Evolutionary conservation across 2,329 filamentous ascomycete genomes (phyloP), one percentile per base, ranked within the genome.

Genomic region (Elsinoe batatas): DNA sequence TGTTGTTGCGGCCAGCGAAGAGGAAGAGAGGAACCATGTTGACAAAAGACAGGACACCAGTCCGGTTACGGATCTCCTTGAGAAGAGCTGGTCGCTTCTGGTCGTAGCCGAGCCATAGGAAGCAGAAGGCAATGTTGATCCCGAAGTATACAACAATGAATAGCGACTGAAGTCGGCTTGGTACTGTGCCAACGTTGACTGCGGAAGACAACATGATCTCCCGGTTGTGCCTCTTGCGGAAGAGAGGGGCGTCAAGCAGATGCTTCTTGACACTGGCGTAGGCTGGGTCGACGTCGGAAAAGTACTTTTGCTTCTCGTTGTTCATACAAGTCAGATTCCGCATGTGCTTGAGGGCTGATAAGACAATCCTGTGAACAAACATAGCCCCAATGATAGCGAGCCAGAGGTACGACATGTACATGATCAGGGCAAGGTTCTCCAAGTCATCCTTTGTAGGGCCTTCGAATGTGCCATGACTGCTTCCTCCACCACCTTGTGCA

Each of bases 21-120:
- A 90, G 69, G 70, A 90, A 86, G 3, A 91, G 74, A 1, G 87
- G 87, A 58, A 84, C 76, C 86, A 91, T 87, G 73, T 91, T 91
- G 67, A 88, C 79, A 40, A 83, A 79, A 5, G 85, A 72, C 59
- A 91, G 74, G 46, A 84, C 76, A 60, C 87, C 87, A 17, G 82
- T 83, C 33, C 87, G 80, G 69, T 86, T 87, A 60, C 85, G 76
- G 53, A 85, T 68, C 57, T 81, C 74, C 10, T 79, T 13, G 85
- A 89, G 60, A 86, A 91, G 71, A 85, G 90, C 57, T 26, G 47
- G 35, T 20, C 47, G 36, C 84, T 86, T 37, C 79, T 84, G 20
- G 80, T 61, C 58, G 47, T 54, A 55, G 22, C 47, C 15, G n/a
- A 53, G 11, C 84, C 51, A 79, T 80, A 57, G 74, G 75, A 55